A percentile compares a stretch with the other conserved stretches of the same genome.
These are phyloP conservation scores for Lipomyces starkeyi DNA, from an alignment of 805 yeast genomes.

Conservation along the genomic window DNA sequence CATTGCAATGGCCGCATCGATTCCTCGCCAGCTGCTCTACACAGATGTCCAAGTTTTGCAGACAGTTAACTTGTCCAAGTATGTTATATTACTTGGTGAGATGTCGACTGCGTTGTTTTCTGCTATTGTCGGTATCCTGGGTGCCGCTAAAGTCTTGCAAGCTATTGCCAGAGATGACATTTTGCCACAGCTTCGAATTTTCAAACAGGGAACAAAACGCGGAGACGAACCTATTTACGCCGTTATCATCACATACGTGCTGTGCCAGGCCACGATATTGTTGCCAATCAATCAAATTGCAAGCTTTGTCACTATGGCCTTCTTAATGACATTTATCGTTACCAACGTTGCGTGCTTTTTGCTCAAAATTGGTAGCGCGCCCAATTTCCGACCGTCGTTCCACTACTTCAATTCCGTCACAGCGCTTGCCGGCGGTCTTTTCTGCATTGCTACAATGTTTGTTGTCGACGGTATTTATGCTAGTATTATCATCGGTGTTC, in stretches of 20 bases:
- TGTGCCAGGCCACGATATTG: constrained; percentile 84
- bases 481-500: constrained; percentile 67
- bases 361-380: constrained; percentile 87
- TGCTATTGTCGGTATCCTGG: constrained; percentile 92
- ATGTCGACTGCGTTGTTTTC: constrained; percentile 89
- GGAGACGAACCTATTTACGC: constrained; percentile 65
- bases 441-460: constrained; percentile 85
- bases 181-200: constrained; percentile 74
- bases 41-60: constrained; percentile 86
- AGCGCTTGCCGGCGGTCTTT: constrained; percentile 74
- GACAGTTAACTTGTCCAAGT: constrained; percentile 71
- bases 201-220: constrained; percentile 57
- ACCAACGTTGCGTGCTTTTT: constrained; percentile 93
- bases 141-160: constrained; percentile 88
- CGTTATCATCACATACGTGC: constrained; percentile 74
- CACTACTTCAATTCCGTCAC: constrained; percentile 81
- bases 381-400: constrained; percentile 97
- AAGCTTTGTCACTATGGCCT: constrained; percentile 95
- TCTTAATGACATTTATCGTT: constrained; percentile 92
- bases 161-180: constrained; percentile 87
- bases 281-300: constrained; percentile 95
- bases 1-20: constrained; percentile 74
- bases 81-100: constrained; percentile 84
- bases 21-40: constrained; percentile 78
- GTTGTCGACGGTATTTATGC: constrained; percentile 94